Conservation (phyloP, 805 yeast genomes). For the Ogataea glucozyma region DNA sequence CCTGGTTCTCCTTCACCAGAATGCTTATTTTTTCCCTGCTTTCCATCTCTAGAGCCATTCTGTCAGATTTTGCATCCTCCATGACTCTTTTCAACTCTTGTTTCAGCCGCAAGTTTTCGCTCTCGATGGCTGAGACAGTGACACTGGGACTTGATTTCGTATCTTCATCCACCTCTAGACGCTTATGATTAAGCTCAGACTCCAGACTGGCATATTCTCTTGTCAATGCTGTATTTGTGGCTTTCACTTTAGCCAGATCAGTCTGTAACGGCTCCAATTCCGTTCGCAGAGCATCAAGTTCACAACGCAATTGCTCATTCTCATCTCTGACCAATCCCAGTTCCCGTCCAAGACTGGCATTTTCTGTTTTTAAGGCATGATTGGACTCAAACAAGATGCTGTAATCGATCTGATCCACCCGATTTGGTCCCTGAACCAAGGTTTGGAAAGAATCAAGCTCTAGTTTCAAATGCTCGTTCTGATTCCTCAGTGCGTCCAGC, state of each 20-base stretch:
- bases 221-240: neutral
- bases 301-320: neutral
- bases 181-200: neutral
- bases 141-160: neutral
- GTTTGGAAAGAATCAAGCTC: constrained; percentile 6
- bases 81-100: neutral
- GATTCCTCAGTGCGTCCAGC: neutral
- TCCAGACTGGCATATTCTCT: neutral
- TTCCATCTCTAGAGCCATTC: neutral
- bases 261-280: neutral
- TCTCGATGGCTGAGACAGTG: neutral
- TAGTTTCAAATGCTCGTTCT: neutral
- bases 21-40: neutral
- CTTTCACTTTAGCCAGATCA: neutral
- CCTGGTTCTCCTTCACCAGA: constrained; percentile 1
- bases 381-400: neutral
- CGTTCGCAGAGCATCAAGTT: neutral
- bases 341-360: neutral
- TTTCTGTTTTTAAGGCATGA: neutral
- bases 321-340: neutral
- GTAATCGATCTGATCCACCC: neutral
- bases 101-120: constrained; percentile 1
- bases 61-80: neutral
- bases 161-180: too few relatives aligned
- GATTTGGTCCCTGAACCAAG: neutral